phyloP scores from a whole-genome alignment of 2,329 filamentous ascomycete species.

The Westerdykella sp. region DNA sequence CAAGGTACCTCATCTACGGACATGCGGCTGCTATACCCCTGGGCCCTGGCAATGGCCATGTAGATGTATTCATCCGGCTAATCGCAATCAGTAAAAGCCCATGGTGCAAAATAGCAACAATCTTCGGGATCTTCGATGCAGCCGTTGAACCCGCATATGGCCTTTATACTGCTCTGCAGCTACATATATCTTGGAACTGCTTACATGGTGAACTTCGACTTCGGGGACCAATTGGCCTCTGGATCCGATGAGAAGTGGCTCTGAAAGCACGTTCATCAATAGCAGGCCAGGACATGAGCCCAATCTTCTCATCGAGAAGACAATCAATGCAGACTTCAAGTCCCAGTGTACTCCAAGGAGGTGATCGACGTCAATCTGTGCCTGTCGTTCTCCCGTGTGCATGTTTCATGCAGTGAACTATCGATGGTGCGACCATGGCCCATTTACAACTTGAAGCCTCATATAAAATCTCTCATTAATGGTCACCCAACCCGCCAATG shows the following conservation, averaged over 20 bases:
- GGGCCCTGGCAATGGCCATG: background rate
- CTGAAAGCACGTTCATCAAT: too few relatives aligned
- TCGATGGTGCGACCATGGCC: background rate
- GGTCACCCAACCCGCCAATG: slow-evolving; percentile 4
- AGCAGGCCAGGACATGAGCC: too few relatives aligned
- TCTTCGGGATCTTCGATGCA: background rate
- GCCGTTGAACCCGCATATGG: background rate
- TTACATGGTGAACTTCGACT: too few relatives aligned
- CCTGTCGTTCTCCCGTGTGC: background rate
- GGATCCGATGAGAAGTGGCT: too few relatives aligned
- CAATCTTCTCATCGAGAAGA: too few relatives aligned
- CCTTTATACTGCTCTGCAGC: too few relatives aligned
- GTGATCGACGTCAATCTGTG: background rate
- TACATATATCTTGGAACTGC: too few relatives aligned
- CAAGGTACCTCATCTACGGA: background rate
- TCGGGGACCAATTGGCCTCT: too few relatives aligned
- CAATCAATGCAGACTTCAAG: too few relatives aligned
- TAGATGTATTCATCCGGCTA: slow-evolving; percentile 2
- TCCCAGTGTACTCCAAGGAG: too few relatives aligned
- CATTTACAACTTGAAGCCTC: slow-evolving; percentile 2
- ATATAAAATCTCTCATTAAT: slow-evolving; percentile 6
- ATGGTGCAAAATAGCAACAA: background rate
- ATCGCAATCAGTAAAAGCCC: slow-evolving; percentile 1
- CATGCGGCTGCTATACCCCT: background rate
- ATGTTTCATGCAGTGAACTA: background rate